Base-by-base conservation (phyloP, 2,329 filamentous ascomycete species). In the Aspergillus oerlinghausenensis region DNA sequence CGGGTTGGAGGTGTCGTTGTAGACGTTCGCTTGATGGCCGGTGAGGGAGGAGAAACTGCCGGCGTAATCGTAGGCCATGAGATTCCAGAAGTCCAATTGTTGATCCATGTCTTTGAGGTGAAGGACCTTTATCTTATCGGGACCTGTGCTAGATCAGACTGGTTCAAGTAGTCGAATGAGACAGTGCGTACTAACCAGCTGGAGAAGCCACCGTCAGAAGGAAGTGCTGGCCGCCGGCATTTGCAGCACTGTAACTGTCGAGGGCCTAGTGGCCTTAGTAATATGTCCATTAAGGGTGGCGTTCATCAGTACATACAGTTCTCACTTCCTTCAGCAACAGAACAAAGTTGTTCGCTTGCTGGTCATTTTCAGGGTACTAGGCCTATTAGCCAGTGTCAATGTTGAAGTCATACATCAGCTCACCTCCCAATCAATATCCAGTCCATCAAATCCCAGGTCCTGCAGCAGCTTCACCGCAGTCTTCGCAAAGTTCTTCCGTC, bases 11-110 rank as follows among this genome's bases (percentile, higher is more conserved):
- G 63, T 63, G 25, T 82, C 87, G 0, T 81, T 80, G 67, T 82
- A 88, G 40, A 97, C 71, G 70, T 96, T 97, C 4, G 92, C 84
- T 70, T 92, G 87, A 75, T 97, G 92, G 4, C 88, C 91, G 1
- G 89, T 80, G 3, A 69, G 70, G 3, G 75, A 65, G 66, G 92
- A 89, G 91, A 92, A 97, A 3, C 85, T 88, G 1, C 93, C 93
- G 5, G 91, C 63, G 70, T 86, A 95, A 75, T 96, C 91, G 74
- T 96, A 96, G 1, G 89, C 88, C 91, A 96, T 96, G 8, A 77
- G 63, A 62, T 82, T 81, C 75, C 77, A 81, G 70, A 81, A 80
- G 61, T 80, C 77, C 43, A 82, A 72, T 50, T 78, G 74, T 17
- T 67, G 47, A 62, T 79, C 73, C 79, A 82, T 81, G 17, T 67